phyloP scores from a whole-genome alignment of 1,284 basidiomycete genomes.

The Volvariella surrecta region DNA sequence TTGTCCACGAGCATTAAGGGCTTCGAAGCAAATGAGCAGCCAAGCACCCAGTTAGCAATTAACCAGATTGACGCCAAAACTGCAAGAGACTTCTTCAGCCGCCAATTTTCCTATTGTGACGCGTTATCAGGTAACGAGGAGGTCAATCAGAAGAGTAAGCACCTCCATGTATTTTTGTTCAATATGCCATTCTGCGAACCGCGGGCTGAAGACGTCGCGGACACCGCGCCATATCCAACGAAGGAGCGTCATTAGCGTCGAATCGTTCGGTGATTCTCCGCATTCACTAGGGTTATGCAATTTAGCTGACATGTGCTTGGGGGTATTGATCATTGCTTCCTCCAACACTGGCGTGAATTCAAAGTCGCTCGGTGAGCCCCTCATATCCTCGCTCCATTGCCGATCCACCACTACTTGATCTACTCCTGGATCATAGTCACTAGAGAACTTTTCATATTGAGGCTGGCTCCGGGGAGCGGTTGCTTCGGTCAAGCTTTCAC shows the following conservation, averaged over 20 bases:
- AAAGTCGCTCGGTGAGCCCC: not conserved
- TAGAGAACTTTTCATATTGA: constrained; percentile 9
- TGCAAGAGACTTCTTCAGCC: constrained; percentile 45
- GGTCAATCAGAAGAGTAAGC: constrained; percentile 4
- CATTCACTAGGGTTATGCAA: constrained; percentile 23
- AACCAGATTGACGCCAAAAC: constrained; percentile 61
- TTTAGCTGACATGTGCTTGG: constrained; percentile 17
- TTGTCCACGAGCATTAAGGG: constrained; percentile 38
- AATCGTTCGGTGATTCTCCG: constrained; percentile 18
- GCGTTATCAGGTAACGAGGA: constrained; percentile 1
- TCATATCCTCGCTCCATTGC: constrained; percentile 51
- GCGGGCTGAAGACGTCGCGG: constrained; percentile 43
- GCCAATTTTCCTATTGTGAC: constrained; percentile 30
- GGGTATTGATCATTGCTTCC: not conserved
- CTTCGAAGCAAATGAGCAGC: constrained; percentile 38
- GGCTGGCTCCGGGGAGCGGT: no score
- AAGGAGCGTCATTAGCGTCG: constrained; percentile 20
- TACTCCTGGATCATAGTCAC: constrained; percentile 30
- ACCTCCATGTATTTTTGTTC: constrained; percentile 49
- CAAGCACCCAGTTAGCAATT: constrained; percentile 64
- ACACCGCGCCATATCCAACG: constrained; percentile 27
- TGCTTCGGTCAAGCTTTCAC: not conserved
- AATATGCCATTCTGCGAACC: constrained; percentile 48
- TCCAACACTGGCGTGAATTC: not conserved
- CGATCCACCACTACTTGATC: constrained; percentile 70